Evolutionary conservation across 2,329 filamentous ascomycete species (phyloP).

Genomic region (Blastomyces silverae): DNA sequence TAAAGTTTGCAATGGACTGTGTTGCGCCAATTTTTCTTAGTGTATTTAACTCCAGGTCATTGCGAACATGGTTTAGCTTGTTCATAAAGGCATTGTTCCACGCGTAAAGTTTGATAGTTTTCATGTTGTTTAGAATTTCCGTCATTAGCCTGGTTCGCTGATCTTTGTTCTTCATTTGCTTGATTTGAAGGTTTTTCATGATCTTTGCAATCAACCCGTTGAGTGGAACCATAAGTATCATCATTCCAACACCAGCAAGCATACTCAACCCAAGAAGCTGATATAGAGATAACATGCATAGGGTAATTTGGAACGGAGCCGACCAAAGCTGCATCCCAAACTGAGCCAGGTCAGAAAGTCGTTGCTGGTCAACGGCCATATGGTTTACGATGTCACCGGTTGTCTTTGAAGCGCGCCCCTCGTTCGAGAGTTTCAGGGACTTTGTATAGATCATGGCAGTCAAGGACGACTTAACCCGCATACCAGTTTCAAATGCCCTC

Average conservation of each 20-base stretch:
- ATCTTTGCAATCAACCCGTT: constrained; percentile 86
- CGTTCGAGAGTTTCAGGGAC: constrained; percentile 81
- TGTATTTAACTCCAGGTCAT: constrained; percentile 91
- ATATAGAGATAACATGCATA: constrained; percentile 95
- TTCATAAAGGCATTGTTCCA: constrained; percentile 98
- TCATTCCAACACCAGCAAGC: constrained; percentile 88
- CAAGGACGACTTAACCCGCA: constrained; percentile 89
- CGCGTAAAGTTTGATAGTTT: constrained; percentile 97
- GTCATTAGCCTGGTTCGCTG: constrained; percentile 86
- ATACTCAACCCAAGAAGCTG: constrained; percentile 92
- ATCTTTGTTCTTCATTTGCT: constrained; percentile 99
- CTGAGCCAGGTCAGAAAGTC: constrained; percentile 88
- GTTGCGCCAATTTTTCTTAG: constrained; percentile 92
- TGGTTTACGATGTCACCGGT: constrained; percentile 99
- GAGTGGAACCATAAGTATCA: constrained; percentile 95
- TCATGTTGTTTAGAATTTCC: constrained; percentile 99
- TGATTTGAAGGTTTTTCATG: constrained; percentile 91
- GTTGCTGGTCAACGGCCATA: constrained; percentile 97
- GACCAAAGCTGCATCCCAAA: constrained; percentile 96
- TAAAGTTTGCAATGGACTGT: constrained; percentile 92
- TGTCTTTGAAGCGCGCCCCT: constrained; percentile 78
- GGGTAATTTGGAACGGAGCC: constrained; percentile 87
- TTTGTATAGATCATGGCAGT: constrained; percentile 91
- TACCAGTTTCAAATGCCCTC: constrained; percentile 85
- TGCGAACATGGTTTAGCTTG: constrained; percentile 91